Percentiles rank a stretch among this genome's conserved stretches.
These are phyloP conservation scores for Elsinoe necatrix DNA, from an alignment of 2,329 filamentous ascomycete species.

Conservation along the genomic window DNA sequence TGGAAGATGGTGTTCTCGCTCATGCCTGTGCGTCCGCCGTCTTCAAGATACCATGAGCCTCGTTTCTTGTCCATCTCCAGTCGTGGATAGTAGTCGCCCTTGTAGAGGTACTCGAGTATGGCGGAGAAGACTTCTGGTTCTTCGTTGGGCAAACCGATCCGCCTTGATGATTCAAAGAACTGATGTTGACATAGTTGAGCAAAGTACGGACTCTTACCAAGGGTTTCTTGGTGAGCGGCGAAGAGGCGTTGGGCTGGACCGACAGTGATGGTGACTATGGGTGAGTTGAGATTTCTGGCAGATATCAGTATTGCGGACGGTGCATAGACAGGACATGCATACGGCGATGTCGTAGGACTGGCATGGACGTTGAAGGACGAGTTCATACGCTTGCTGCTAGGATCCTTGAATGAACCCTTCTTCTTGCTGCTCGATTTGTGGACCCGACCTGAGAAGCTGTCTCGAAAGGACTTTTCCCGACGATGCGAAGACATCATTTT, in stretches of 20 bases:
- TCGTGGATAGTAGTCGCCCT: conserved; percentile 84
- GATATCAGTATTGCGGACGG: conserved; percentile 12
- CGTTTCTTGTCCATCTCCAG: conserved; percentile 73
- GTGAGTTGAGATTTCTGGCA: conserved; percentile 43
- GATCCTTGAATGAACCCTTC: conserved; percentile 29
- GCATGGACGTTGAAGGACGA: conserved; percentile 18
- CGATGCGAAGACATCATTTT: conserved; percentile 2
- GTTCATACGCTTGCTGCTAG: conserved; percentile 21
- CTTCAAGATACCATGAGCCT: conserved; percentile 75
- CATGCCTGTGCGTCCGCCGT: conserved; percentile 35
- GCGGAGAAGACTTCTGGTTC: conserved; percentile 86
- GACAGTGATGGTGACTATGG: conserved; percentile 80
- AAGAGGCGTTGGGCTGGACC: conserved; percentile 66
- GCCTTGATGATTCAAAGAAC: conserved; percentile 57
- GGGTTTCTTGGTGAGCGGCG: conserved; percentile 80
- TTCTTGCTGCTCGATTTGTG: conserved; percentile 28
- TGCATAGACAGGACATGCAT: conserved; percentile 15
- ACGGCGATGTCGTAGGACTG: conserved; percentile 28
- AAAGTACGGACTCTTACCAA: conserved; percentile 73
- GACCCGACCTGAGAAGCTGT: conserved; percentile 28
- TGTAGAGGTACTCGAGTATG: conserved; percentile 85
- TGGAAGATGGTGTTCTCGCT: conserved; percentile 62
- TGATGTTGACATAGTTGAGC: conserved; percentile 53
- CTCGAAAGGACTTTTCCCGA: conserved; percentile 22
- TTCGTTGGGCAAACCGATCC: conserved; percentile 73